A percentile compares a stretch with the other conserved stretches of the same genome.
Conservation (phyloP, 495 filamentous ascomycete species). For the Lasiosphaeris hirsuta region DNA sequence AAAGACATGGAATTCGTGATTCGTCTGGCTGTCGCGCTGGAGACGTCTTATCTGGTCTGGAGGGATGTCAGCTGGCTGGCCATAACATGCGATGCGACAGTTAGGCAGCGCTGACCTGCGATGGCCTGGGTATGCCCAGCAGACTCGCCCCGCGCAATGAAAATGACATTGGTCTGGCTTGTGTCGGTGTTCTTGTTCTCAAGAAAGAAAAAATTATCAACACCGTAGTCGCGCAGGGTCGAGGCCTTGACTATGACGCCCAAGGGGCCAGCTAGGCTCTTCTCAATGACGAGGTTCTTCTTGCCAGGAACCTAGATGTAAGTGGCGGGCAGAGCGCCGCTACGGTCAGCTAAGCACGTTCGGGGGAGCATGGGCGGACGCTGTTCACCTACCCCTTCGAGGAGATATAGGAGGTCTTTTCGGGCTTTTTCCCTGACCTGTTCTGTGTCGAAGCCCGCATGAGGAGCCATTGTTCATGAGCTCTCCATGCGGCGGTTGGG, state of each 20-base stretch:
- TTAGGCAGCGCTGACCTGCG: slow-evolving; percentile 65
- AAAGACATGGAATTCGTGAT: slow-evolving; percentile 93
- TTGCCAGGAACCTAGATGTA: slow-evolving; percentile 82
- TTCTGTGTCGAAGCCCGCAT: slow-evolving; percentile 72
- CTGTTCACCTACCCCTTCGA: slow-evolving; percentile 79
- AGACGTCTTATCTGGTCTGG: slow-evolving; percentile 88
- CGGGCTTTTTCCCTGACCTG: slow-evolving; percentile 78
- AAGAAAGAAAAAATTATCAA: slow-evolving; percentile 92
- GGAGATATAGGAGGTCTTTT: slow-evolving; percentile 78
- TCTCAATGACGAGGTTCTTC: slow-evolving; percentile 96
- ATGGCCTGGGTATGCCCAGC: slow-evolving; percentile 75
- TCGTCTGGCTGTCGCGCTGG: slow-evolving; percentile 75
- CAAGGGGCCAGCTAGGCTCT: slow-evolving; percentile 81
- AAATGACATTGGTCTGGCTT: slow-evolving; percentile 92
- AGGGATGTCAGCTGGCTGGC: slow-evolving; percentile 29
- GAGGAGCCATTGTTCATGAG: slow-evolving; percentile 56
- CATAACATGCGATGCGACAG: slow-evolving; percentile 7
- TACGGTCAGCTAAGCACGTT: background rate
- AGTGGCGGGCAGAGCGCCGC: slow-evolving; percentile 31
- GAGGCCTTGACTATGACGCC: slow-evolving; percentile 94
- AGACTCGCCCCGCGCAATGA: slow-evolving; percentile 85
- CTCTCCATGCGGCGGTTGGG: slow-evolving; percentile 42
- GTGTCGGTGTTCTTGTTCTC: slow-evolving; percentile 91
- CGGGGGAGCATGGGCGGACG: too few relatives aligned
- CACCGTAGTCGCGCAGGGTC: slow-evolving; percentile 77